Evolutionary conservation across 1,284 basidiomycete species (phyloP), one percentile per base, ranked within the genome.

Genomic region (Ganoderma sp.): DNA sequence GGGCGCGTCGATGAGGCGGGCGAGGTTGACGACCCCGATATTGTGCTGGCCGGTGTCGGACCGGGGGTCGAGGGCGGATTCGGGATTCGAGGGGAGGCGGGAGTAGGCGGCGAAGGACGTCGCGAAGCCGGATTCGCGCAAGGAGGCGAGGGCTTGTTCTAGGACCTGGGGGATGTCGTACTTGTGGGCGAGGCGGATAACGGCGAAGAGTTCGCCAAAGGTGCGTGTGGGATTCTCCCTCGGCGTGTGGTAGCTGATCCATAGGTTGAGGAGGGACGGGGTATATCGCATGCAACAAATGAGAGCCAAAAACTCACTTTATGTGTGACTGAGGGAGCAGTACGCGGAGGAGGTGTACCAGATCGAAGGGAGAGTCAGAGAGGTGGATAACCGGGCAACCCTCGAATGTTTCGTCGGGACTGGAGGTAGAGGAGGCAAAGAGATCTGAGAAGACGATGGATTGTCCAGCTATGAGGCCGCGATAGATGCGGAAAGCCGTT

Each of bases 381-480:
- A 73, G 56, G 9, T 65, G 59, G 3, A 76, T 67, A 1, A 70
- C 25, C 3, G 66, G 65, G 43, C 72, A 74, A 17, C 65, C 70
- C 3, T 73, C 67, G 17, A 71, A 42, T 0, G 39, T 60, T 41
- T 62, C 57, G 43, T 67, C 63, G 32, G 62, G 41, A 2, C 45
- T n/a, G 2, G 75, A 68, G 32, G 61, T 67, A 14, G 73, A 68
- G 2, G 74, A 39, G 6, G 64, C 41, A 28, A 76, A 73, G 50
- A 76, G 58, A 41, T 72, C 71, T 1, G 59, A 42, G 25, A 75
- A 75, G 1, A 75, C 64, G 2, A 56, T 17, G 1, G 74, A 76
- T 1, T 74, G 69, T 7, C 37, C 43, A 0, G 73, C 71, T 10
- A 76, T 69, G 9, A 75, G 17, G 2, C 68, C 69, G 8, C 60